Evolutionary conservation across 1,284 basidiomycete species (phyloP).

Genomic region (Erythrobasidium hasegawianum): DNA sequence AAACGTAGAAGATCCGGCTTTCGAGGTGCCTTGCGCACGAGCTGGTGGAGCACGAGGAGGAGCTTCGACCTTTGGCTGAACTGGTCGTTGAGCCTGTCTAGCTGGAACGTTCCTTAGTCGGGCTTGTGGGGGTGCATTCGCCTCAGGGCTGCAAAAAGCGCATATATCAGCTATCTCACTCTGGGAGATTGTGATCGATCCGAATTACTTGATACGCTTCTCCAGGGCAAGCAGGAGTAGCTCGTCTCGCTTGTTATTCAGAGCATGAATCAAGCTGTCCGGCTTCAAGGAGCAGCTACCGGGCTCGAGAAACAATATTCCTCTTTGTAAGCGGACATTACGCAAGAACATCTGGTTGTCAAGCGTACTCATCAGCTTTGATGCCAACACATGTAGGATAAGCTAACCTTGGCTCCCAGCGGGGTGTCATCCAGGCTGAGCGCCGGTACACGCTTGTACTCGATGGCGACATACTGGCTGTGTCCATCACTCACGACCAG

Average conservation of each 20-base stretch:
- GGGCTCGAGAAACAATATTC: conserved; percentile 29
- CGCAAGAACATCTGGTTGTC: conserved; percentile 35
- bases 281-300: conserved; percentile 32
- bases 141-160: too few relatives aligned
- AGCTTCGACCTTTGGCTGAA: not conserved
- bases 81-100: not conserved
- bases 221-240: conserved; percentile 1
- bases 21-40: too few relatives aligned
- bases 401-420: conserved; percentile 38
- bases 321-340: conserved; percentile 35
- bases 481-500: conserved; percentile 31
- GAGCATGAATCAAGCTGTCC: conserved; percentile 16
- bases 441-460: conserved; percentile 34
- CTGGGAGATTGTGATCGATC: too few relatives aligned
- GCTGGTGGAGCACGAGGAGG: not conserved
- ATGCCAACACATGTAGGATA: too few relatives aligned
- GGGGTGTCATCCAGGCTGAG: conserved; percentile 39
- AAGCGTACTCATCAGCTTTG: too few relatives aligned
- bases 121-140: not conserved
- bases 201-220: conserved; percentile 12
- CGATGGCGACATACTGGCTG: conserved; percentile 36
- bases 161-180: too few relatives aligned
- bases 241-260: conserved; percentile 19
- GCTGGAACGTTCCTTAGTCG: too few relatives aligned
- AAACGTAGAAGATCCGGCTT: too few relatives aligned